phyloP scores from a whole-genome alignment of 2,329 filamentous ascomycete genomes.

The Verticillium tricorpus region DNA sequence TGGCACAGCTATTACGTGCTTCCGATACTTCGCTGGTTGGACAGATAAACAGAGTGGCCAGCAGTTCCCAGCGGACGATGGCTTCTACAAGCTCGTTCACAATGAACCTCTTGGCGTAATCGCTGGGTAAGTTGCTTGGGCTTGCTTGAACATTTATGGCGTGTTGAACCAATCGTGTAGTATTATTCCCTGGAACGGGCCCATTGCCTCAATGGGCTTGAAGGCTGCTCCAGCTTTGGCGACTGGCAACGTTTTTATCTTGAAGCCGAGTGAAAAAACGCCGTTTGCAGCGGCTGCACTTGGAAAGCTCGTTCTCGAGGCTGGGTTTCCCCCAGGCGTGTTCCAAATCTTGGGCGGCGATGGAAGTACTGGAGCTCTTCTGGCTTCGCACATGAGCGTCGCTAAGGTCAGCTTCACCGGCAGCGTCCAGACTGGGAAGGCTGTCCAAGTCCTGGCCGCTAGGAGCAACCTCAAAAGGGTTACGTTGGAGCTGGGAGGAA shows the following conservation, averaged over 20 bases:
- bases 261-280: slow-evolving; percentile 40
- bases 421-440: slow-evolving; percentile 60
- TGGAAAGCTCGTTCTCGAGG: slow-evolving; percentile 29
- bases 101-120: slow-evolving; percentile 23
- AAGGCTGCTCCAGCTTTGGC: slow-evolving; percentile 38
- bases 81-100: slow-evolving; percentile 33
- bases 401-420: slow-evolving; percentile 68
- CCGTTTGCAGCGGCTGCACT: slow-evolving; percentile 30
- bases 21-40: slow-evolving; percentile 23
- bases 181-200: slow-evolving; percentile 36
- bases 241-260: slow-evolving; percentile 36
- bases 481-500: slow-evolving; percentile 69
- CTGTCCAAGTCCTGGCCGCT: slow-evolving; percentile 60
- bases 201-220: slow-evolving; percentile 28
- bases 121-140: too few species aligned
- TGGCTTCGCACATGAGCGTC: slow-evolving; percentile 20
- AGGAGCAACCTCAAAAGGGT: slow-evolving; percentile 63
- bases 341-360: slow-evolving; percentile 37
- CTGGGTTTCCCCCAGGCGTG: slow-evolving; percentile 39
- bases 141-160: too few species aligned
- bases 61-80: slow-evolving; percentile 30
- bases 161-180: slow-evolving; percentile 7
- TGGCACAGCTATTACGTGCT: slow-evolving; percentile 28
- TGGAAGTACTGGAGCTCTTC: slow-evolving; percentile 24
- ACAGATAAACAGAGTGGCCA: slow-evolving; percentile 18